phyloP scores from a whole-genome alignment of 2,329 filamentous ascomycete species.

The Dendryphion nanum region DNA sequence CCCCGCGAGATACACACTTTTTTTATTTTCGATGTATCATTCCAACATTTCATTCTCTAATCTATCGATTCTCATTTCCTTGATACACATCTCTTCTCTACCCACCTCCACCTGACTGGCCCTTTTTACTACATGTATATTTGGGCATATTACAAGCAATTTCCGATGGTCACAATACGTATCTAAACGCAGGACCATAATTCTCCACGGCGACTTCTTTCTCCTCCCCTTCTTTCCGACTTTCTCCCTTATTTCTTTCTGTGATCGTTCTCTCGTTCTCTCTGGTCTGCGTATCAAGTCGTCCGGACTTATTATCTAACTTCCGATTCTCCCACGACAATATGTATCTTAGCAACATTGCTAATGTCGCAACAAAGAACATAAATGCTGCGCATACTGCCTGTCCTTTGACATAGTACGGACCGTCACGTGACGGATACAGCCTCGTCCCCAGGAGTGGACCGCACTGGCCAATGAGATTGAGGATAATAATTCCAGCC shows the following conservation, averaged over 20 bases:
- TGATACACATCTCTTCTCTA: no score
- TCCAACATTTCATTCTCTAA: no score
- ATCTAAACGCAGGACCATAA: no score
- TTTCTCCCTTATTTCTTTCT: no score
- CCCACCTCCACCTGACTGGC: no score
- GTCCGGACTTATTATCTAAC: slow-evolving; percentile 33
- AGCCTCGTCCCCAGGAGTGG: slow-evolving; percentile 36
- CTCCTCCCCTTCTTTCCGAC: slow-evolving; percentile 9
- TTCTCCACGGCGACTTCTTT: slow-evolving; percentile 29
- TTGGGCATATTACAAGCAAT: no score
- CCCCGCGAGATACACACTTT: no score
- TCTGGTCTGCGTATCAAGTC: slow-evolving; percentile 28
- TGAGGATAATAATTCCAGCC: slow-evolving; percentile 64
- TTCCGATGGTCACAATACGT: no score
- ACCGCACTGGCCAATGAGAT: slow-evolving; percentile 59
- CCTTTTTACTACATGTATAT: no score
- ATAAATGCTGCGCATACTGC: slow-evolving; percentile 38
- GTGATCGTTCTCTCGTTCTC: no score
- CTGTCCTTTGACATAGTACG: slow-evolving; percentile 36
- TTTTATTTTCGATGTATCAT: no score
- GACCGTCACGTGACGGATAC: slow-evolving; percentile 31
- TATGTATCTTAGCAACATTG: slow-evolving; percentile 38
- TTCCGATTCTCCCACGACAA: slow-evolving; percentile 38
- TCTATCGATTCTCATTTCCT: no score
- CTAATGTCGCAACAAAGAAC: slow-evolving; percentile 42